Evolutionary conservation across 106 monocot species (phyloP), one percentile per base, ranked within the genome.

Genomic region (Phalaenopsis aphrodite): DNA sequence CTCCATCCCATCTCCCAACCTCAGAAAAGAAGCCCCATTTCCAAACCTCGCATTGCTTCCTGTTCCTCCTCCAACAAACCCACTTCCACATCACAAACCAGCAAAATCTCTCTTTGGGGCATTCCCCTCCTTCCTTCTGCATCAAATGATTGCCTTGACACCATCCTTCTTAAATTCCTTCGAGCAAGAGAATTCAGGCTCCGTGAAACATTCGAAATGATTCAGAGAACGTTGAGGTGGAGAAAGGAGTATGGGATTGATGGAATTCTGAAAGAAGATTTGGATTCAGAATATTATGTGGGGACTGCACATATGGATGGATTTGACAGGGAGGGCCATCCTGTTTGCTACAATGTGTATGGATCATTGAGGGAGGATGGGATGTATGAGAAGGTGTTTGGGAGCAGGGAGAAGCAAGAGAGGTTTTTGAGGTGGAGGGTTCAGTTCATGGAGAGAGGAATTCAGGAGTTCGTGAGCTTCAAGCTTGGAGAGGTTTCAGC

Each of bases 391-490:
- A 78, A 79, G 85, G 79, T 80, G 5, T 84, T 93, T 42, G 89
- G 88, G 19, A 75, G 64, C 69, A 86, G 88, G 49, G 92, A 86
- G 81, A 76, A 56, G 82, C 67, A 84, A n/a, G 86, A 91, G 78
- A 87, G 76, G 79, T 92, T 92, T 73, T 64, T 95, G 56, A 76
- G 88, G 83, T 92, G 88, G 90, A 85, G 92, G 77, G 88, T 95
- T 39, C 88, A 78, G 80, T 79, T 84, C 11, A 91, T 95, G 95
- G 95, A 93, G 88, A 78, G 80, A 56, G 91, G 88, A 15, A 77
- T 95, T 5, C 69, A 42, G 56, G 49, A 84, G 71, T 73, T 95
- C 11, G 8, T 48, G 37, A 90, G 85, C 86, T 89, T 95, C 80
- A 86, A 72, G 75, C n/a, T 23, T 39, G 85, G 87, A 0, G 86